Percentiles rank a stretch among this genome's conserved stretches.
Evolutionary conservation across 106 monocot species (phyloP).

Genomic region (Vanilla planifolia): DNA sequence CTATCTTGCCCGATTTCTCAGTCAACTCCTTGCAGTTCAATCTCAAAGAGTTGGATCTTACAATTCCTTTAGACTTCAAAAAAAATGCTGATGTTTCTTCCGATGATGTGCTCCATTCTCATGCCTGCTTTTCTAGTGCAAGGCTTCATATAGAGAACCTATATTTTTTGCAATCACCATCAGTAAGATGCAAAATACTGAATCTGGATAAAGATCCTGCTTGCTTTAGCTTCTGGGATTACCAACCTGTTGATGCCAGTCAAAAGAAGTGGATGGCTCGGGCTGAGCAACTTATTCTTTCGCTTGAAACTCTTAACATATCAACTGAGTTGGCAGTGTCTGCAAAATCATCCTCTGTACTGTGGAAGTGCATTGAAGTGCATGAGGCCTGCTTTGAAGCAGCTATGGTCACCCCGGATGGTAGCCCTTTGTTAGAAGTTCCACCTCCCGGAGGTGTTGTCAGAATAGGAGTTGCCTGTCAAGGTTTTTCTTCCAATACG

Average conservation of each 20-base stretch:
- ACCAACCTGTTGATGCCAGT: slow-evolving; percentile 93
- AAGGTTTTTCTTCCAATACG: slow-evolving; percentile 67
- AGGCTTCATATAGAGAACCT: slow-evolving; percentile 83
- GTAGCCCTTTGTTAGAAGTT: slow-evolving; percentile 57
- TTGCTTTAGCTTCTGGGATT: slow-evolving; percentile 85
- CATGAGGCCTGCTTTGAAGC: slow-evolving; percentile 74
- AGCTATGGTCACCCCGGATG: slow-evolving; percentile 97
- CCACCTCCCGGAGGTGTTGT: slow-evolving; percentile 97
- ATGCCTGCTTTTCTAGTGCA: slow-evolving; percentile 67
- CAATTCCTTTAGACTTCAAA: slow-evolving; percentile 54
- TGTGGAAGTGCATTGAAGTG: slow-evolving; percentile 88
- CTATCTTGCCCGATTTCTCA: slow-evolving; percentile 76
- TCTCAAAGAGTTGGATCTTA: slow-evolving; percentile 83
- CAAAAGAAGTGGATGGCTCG: slow-evolving; percentile 72
- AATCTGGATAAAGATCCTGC: slow-evolving; percentile 92
- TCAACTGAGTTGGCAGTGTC: slow-evolving; percentile 14
- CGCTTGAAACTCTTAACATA: slow-evolving; percentile 50
- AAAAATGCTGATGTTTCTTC: slow-evolving; percentile 16
- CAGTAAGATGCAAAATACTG: slow-evolving; percentile 69
- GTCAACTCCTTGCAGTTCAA: slow-evolving; percentile 60
- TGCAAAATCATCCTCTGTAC: slow-evolving; percentile 21
- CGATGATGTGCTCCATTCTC: slow-evolving; percentile 17
- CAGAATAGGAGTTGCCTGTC: slow-evolving; percentile 75
- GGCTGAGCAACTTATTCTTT: slow-evolving; percentile 69
- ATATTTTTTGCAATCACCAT: slow-evolving; percentile 62